Conservation (phyloP, 805 yeast species). For the Schwanniomyces sp. region DNA sequence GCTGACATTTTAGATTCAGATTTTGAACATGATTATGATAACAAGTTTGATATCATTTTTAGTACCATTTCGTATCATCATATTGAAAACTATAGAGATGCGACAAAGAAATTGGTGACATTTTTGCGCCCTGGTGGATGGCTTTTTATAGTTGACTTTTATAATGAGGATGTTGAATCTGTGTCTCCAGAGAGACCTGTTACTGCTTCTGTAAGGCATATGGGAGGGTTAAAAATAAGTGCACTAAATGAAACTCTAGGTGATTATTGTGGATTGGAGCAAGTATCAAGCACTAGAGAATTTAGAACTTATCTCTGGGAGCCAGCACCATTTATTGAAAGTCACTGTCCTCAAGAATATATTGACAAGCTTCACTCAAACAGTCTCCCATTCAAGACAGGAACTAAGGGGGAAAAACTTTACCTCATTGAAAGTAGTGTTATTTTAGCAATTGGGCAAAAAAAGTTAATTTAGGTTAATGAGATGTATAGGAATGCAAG, state of each 20-base stretch:
- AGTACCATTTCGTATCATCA: constrained; percentile 44
- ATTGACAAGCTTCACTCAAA: constrained; percentile 13
- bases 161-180: constrained; percentile 31
- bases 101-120: constrained; percentile 28
- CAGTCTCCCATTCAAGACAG: constrained; percentile 11
- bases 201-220: constrained; percentile 22
- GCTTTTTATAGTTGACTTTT: constrained; percentile 38
- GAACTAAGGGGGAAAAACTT: constrained; percentile 5
- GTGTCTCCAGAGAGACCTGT: constrained; percentile 2
- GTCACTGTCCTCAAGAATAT: constrained; percentile 18
- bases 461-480: background rate
- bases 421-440: constrained; percentile 18
- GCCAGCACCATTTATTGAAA: constrained; percentile 17
- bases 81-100: constrained; percentile 27
- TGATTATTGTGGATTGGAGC: constrained; percentile 16
- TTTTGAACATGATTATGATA: constrained; percentile 11
- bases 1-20: constrained; percentile 25
- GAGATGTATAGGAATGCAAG: too few species aligned
- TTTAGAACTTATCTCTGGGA: constrained; percentile 22
- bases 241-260: constrained; percentile 21
- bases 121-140: constrained; percentile 35
- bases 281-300: constrained; percentile 22
- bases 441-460: constrained; percentile 30
- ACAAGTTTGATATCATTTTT: constrained; percentile 29
- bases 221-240: constrained; percentile 31